Evolutionary conservation across 495 filamentous ascomycete genomes (phyloP).

Genomic region (Penicillium salamii): DNA sequence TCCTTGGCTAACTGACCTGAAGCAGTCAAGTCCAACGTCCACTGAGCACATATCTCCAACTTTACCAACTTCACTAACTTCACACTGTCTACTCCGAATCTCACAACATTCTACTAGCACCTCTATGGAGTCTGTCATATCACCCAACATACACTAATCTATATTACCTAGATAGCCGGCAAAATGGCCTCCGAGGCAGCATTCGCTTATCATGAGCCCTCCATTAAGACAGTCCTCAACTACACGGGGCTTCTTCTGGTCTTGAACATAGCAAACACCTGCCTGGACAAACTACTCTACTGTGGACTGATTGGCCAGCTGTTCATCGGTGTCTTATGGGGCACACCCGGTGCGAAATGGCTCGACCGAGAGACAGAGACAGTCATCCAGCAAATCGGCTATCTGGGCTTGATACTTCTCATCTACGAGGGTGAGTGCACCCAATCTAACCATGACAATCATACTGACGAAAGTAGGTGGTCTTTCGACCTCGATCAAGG

Average conservation of each 20-base stretch:
- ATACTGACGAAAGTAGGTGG: conserved; percentile 47
- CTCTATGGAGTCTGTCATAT: background rate
- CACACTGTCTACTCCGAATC: no score
- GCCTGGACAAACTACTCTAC: conserved; percentile 60
- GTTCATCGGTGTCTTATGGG: conserved; percentile 68
- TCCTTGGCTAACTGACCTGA: background rate
- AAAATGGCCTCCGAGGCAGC: conserved; percentile 15
- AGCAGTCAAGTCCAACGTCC: background rate
- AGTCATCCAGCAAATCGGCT: conserved; percentile 66
- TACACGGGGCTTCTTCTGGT: conserved; percentile 63
- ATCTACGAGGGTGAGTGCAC: conserved; percentile 61
- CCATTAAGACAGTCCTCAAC: conserved; percentile 56
- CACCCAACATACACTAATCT: background rate
- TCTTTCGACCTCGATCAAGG: conserved; percentile 57
- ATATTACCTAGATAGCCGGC: background rate
- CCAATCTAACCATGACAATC: background rate
- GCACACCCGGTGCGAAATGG: conserved; percentile 58
- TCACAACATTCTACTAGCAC: no score
- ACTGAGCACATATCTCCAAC: no score
- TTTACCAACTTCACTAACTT: no score
- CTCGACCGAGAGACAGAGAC: conserved; percentile 47
- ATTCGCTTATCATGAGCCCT: conserved; percentile 59
- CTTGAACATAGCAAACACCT: conserved; percentile 56
- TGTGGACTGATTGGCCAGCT: conserved; percentile 76
- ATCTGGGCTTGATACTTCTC: conserved; percentile 70